Evolutionary conservation across 805 yeast species (phyloP).

Genomic region (Starmerella bombicola): DNA sequence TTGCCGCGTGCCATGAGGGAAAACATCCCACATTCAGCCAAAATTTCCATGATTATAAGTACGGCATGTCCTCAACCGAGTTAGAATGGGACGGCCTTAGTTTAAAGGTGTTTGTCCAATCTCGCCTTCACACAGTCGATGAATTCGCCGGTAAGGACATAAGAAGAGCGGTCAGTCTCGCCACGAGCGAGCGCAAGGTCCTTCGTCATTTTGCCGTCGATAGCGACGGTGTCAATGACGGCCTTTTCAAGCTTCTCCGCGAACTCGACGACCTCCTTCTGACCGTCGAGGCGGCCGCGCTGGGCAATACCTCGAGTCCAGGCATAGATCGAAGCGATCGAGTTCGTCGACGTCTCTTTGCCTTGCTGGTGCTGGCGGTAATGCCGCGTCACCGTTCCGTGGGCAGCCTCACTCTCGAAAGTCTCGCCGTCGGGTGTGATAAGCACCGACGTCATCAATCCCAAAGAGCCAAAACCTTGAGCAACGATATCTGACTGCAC

Average conservation of each 20-base stretch:
- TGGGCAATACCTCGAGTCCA: slow-evolving; percentile 91
- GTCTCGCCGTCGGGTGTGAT: slow-evolving; percentile 95
- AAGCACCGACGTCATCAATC: slow-evolving; percentile 94
- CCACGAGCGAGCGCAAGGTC: slow-evolving; percentile 88
- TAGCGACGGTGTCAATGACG: slow-evolving; percentile 70
- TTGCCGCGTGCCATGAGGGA: too few species aligned
- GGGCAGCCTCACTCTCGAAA: slow-evolving; percentile 97
- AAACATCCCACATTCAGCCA: too few species aligned
- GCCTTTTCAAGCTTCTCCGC: slow-evolving; percentile 72
- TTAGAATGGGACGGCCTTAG: too few species aligned
- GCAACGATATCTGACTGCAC: slow-evolving; percentile 95
- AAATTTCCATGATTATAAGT: too few species aligned
- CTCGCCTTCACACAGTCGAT: slow-evolving; percentile 67
- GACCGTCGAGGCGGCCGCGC: slow-evolving; percentile 78
- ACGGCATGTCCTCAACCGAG: too few species aligned
- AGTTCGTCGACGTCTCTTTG: slow-evolving; percentile 91
- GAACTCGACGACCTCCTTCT: slow-evolving; percentile 74
- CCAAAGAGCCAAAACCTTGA: slow-evolving; percentile 94
- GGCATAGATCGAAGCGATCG: slow-evolving; percentile 93
- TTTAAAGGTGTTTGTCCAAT: slow-evolving; percentile 31
- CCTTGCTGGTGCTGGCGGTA: slow-evolving; percentile 94
- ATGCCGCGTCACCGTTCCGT: slow-evolving; percentile 96
- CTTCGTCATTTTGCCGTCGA: slow-evolving; percentile 87
- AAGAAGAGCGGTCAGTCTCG: slow-evolving; percentile 64
- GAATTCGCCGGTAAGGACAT: slow-evolving; percentile 87